Conservation (phyloP, 805 yeast species). For the Candida verbasci region DNA sequence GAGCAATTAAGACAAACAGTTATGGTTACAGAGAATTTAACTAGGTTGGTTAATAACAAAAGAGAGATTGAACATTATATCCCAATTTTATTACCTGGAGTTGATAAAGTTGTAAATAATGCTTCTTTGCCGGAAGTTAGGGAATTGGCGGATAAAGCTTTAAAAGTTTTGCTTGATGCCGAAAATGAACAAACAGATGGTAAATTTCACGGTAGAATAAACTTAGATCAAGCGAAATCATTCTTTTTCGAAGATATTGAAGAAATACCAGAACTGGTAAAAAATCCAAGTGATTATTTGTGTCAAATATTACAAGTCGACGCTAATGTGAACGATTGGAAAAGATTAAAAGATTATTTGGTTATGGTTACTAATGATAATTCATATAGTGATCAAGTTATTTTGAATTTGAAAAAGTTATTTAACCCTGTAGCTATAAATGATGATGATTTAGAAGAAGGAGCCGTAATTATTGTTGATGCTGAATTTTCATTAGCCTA, state of each 20-base stretch:
- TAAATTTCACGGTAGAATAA: constrained; percentile 71
- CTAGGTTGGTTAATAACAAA: constrained; percentile 90
- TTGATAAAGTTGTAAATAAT: constrained; percentile 78
- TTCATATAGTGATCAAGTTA: constrained; percentile 39
- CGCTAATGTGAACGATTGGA: constrained; percentile 44
- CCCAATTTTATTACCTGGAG: constrained; percentile 87
- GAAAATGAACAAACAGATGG: constrained; percentile 65
- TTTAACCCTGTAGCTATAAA: constrained; percentile 42
- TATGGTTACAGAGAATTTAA: constrained; percentile 90
- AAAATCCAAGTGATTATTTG: constrained; percentile 34
- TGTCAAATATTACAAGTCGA: constrained; percentile 34
- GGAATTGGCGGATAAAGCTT: constrained; percentile 85
- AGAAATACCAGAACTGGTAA: constrained; percentile 3
- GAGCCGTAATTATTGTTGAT: constrained; percentile 88
- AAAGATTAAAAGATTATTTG: constrained; percentile 51
- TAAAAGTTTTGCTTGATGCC: constrained; percentile 76
- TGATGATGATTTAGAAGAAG: constrained; percentile 60
- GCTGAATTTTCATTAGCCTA: constrained; percentile 94
- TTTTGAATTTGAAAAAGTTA: constrained; percentile 47
- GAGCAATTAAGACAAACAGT: constrained; percentile 97
- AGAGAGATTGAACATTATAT: constrained; percentile 85
- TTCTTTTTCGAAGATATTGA: constrained; percentile 27
- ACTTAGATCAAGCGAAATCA: constrained; percentile 47
- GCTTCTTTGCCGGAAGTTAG: constrained; percentile 97
- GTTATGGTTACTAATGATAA: constrained; percentile 24